These are phyloP conservation scores for Neofusicoccum cordaticola DNA, from an alignment of 2,329 filamentous ascomycete species.

Conservation along the genomic window DNA sequence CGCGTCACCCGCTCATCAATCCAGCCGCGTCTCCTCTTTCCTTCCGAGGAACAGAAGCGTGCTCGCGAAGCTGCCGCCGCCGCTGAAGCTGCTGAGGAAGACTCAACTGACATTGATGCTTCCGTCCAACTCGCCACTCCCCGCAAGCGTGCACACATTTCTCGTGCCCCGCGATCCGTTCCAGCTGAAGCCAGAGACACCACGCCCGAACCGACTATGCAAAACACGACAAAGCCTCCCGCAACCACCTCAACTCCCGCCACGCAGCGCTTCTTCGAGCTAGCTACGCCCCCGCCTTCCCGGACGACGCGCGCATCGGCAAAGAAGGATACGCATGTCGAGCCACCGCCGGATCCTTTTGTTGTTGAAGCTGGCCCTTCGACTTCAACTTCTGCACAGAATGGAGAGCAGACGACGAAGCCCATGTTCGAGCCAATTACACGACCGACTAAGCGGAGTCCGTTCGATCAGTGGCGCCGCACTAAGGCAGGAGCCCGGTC, in stretches of 20 bases:
- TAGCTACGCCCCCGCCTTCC: constrained; percentile 50
- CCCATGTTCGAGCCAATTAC: constrained; percentile 15
- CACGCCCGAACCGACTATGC: constrained; percentile 22
- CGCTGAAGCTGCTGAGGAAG: constrained; percentile 58
- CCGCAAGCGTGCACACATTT: constrained; percentile 21
- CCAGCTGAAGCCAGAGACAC: constrained; percentile 1
- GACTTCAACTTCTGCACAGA: neutral
- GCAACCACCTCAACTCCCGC: constrained; percentile 54
- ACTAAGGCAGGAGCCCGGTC: constrained; percentile 49
- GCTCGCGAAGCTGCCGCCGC: constrained; percentile 37
- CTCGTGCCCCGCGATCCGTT: constrained; percentile 27
- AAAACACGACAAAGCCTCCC: constrained; percentile 36
- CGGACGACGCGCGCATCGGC: constrained; percentile 58
- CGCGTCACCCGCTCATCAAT: constrained; percentile 66
- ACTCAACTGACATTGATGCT: constrained; percentile 52
- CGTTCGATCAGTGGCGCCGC: constrained; percentile 67
- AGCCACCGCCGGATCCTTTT: neutral
- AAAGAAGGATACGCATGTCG: constrained; percentile 45
- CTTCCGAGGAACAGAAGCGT: constrained; percentile 48
- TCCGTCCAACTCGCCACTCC: constrained; percentile 18
- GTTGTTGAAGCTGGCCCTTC: constrained; percentile 22
- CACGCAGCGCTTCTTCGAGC: constrained; percentile 30
- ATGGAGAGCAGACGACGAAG: neutral
- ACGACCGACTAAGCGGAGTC: constrained; percentile 44
- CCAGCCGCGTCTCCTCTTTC: constrained; percentile 71